Evolutionary conservation across 176 grass and related monocot genomes (phyloP).

Genomic region (barley (Hordeum vulgare)): MorexV3_pseudomolecules_assembly NC_058524.1:1750072-1750571

Average conservation of each 20-base stretch:
- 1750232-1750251: background rate
- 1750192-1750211: constrained; percentile 1
- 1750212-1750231: constrained; percentile 1
- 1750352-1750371: constrained; percentile 9
- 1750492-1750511: no score
- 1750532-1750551: no score
- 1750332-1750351: background rate
- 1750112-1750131: constrained; percentile 1
- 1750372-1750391: background rate
- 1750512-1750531: no score
- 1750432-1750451: no score
- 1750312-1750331: background rate
- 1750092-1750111: constrained; percentile 1
- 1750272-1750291: background rate
- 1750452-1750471: no score
- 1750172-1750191: background rate
- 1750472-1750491: no score
- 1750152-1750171: background rate
- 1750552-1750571: no score
- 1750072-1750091: background rate
- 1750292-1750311: constrained; percentile 5
- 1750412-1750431: background rate
- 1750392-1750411: background rate
- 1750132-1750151: background rate
- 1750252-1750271: no score